Conservation (phyloP, 2,329 filamentous ascomycete species). For the Dothideomycetes sp. region DNA sequence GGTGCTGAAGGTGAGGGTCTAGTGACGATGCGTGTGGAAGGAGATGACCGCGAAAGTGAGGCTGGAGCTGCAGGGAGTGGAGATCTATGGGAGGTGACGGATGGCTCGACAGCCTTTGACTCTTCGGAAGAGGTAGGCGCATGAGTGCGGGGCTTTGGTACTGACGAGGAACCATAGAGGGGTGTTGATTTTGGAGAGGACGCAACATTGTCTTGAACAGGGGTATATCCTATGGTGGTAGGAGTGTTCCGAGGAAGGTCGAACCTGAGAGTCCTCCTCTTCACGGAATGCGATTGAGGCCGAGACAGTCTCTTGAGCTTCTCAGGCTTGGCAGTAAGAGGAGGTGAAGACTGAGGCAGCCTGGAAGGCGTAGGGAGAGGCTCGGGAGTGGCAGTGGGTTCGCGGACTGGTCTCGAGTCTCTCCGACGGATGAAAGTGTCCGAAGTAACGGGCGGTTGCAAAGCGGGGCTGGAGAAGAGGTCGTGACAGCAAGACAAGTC, state of each 20-base stretch:
- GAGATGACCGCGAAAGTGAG: neutral
- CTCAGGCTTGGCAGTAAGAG: neutral
- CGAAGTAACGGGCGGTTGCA: neutral
- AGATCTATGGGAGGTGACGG: neutral
- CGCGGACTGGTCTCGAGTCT: neutral
- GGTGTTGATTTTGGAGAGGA: neutral
- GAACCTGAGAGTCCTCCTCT: neutral
- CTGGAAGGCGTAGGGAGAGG: conserved; percentile 2
- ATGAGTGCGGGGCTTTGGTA: conserved; percentile 1
- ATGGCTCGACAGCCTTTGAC: neutral
- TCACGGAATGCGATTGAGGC: neutral
- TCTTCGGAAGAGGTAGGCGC: too few relatives aligned
- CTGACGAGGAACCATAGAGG: neutral
- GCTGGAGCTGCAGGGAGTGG: neutral
- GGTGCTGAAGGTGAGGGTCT: neutral
- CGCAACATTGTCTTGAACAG: too few relatives aligned
- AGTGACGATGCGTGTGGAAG: neutral
- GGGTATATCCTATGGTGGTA: too few relatives aligned
- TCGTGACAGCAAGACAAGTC: conserved; percentile 4
- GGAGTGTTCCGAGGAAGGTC: too few relatives aligned
- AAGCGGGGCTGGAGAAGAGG: neutral
- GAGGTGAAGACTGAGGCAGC: neutral
- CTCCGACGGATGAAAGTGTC: conserved; percentile 7
- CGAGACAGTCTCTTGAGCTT: neutral
- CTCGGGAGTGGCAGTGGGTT: conserved; percentile 12